A percentile compares a stretch with the other conserved stretches of the same genome.
These are phyloP conservation scores for Achlya hypogyna DNA, from an alignment of 352 stramenopile species.

Conservation along the genomic window DNA sequence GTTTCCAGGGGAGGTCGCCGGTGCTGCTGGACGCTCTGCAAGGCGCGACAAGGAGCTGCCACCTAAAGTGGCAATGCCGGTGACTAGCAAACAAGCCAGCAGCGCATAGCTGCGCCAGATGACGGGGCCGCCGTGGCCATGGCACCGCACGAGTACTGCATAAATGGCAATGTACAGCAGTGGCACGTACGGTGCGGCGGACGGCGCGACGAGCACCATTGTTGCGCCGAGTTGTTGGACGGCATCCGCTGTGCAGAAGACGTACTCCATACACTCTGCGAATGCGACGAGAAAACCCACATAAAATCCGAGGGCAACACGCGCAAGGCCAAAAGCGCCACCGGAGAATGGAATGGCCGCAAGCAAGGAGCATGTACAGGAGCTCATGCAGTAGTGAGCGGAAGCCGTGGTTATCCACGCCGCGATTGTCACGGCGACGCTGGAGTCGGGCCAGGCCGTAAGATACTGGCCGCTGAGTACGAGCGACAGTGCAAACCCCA, in stretches of 20 bases:
- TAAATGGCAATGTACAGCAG: background rate
- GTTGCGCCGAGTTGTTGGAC: background rate
- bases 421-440: background rate
- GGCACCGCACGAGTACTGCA: background rate
- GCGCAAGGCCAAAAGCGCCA: constrained; percentile 4
- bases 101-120: background rate
- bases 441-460: background rate
- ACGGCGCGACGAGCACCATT: background rate
- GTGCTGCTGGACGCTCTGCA: background rate
- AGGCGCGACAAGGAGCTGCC: too few species aligned
- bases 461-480: background rate
- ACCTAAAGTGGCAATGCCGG: too few species aligned
- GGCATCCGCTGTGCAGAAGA: background rate
- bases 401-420: background rate
- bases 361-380: background rate
- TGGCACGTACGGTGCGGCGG: background rate
- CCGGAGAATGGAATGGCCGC: background rate
- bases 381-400: background rate
- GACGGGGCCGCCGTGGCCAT: background rate
- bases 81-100: too few species aligned
- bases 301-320: background rate
- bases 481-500: background rate
- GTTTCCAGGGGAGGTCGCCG: background rate
- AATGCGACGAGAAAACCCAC: background rate
- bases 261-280: background rate